Evolutionary conservation across 106 monocot species (phyloP).

Genomic region (Apostasia shenzhenica): DNA sequence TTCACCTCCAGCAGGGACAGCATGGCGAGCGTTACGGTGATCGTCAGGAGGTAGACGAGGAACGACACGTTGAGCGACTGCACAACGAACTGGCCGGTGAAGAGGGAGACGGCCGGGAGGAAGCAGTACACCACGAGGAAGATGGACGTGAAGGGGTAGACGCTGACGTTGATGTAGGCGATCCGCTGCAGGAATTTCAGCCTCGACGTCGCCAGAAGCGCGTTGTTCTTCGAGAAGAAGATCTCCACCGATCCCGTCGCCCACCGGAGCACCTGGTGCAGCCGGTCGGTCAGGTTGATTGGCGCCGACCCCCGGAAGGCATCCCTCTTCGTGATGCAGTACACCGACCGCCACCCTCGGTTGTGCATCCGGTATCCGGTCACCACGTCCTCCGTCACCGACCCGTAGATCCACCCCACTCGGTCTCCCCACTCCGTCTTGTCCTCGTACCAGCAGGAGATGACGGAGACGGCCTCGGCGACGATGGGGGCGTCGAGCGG

Average conservation of each 20-base stretch:
- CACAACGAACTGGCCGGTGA: conserved; percentile 84
- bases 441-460: conserved; percentile 82
- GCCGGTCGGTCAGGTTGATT: conserved; percentile 85
- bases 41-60: conserved; percentile 78
- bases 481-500: conserved; percentile 72
- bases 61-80: conserved; percentile 55
- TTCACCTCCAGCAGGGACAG: conserved; percentile 80
- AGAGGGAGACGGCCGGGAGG: conserved; percentile 78
- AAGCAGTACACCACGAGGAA: conserved; percentile 87
- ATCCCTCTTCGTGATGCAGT: conserved; percentile 78
- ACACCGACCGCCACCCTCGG: conserved; percentile 74
- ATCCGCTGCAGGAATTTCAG: conserved; percentile 85
- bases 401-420: conserved; percentile 90
- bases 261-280: conserved; percentile 76
- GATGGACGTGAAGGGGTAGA: conserved; percentile 92
- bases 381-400: conserved; percentile 92
- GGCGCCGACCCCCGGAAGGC: conserved; percentile 85
- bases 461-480: conserved; percentile 82
- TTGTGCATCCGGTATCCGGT: conserved; percentile 95
- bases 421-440: conserved; percentile 83
- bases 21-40: conserved; percentile 57
- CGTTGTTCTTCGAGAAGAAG: conserved; percentile 87
- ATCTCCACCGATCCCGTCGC: conserved; percentile 92
- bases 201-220: conserved; percentile 41
- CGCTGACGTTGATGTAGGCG: conserved; percentile 85